Base-by-base conservation (phyloP, 768 basidiomycete species). In the Calocybe cyanea region DNA sequence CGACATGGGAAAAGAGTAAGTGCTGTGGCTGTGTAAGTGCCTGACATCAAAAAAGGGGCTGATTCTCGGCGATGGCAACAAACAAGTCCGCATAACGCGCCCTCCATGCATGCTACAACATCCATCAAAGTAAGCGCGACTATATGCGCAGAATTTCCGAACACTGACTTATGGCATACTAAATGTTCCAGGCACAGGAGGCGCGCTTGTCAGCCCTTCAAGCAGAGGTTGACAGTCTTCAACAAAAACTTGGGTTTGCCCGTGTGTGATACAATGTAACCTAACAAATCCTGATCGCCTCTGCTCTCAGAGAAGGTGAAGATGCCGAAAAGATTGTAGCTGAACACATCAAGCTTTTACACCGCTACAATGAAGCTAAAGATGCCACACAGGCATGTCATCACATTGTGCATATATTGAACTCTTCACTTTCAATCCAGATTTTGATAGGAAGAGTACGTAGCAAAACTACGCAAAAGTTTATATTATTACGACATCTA, bases 291-390 rank as follows among this genome's bases (percentile, higher is more conserved):
- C 7, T 35, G 17, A 24, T 4, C 24, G 41, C 13, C 18, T 43
- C 17, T 18, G 17, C 35, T 3, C 21, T n/a, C 41, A 64, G 63
- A 21, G 53, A 52, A 20, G 31, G 49, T 25, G 49, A 54, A 38
- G 56, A 64, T 44, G 60, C 65, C 7, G 61, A 63, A 25, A 52
- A 48, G 31, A 63, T 60, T 34, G 61, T 85, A 18, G 78, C 81
- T 49, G 65, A 69, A 11, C 85, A 89, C 54, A 89, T 89, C 61
- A 76, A 76, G 52, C 68, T 87, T 3, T 66, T 89, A 28, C 88
- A 90, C 60, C 69, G 67, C 30, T 91, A 89, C 50, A 90, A 90
- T 49, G 88, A 90, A 60, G 77, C 85, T 7, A 90, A 90, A 58
- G 88, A 91, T 59, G 88, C 87, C 3, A 73, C 85, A 0, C 88